Evolutionary conservation across 2,329 filamentous ascomycete species (phyloP).

Genomic region (Diplodia corticola): DNA sequence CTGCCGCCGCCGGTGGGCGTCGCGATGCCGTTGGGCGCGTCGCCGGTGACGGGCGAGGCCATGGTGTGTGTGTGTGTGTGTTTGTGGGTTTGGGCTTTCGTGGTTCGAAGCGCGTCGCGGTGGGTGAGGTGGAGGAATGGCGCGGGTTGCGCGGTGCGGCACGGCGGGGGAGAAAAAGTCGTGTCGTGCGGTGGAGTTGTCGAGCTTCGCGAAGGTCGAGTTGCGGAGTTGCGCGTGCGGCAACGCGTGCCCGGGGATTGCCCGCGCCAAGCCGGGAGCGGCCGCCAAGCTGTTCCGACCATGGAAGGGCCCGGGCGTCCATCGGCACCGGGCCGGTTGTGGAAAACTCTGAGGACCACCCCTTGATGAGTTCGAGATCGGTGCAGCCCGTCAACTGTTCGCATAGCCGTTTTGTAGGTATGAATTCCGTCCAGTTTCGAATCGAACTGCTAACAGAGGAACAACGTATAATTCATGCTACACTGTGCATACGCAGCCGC

Average conservation of each 20-base stretch:
- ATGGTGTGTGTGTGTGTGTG: slow-evolving; percentile 28
- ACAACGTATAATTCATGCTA: background rate
- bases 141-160: background rate
- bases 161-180: background rate
- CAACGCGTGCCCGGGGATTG: background rate
- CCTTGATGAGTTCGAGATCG: background rate
- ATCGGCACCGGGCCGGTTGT: background rate
- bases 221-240: background rate
- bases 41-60: slow-evolving; percentile 40
- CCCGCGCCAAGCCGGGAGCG: background rate
- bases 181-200: background rate
- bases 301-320: background rate
- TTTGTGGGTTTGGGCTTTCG: background rate
- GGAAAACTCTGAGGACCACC: background rate
- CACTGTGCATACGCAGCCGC: background rate
- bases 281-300: background rate
- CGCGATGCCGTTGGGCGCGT: slow-evolving; percentile 40
- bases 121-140: background rate
- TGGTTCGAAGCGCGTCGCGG: background rate
- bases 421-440: background rate
- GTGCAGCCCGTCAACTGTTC: background rate
- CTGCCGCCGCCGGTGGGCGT: slow-evolving; percentile 32
- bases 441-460: background rate
- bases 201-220: background rate
- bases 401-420: background rate